Percentiles rank a stretch among this genome's conserved stretches.
phyloP scores from a whole-genome alignment of 2,329 filamentous ascomycete species.

The Trichoderma atroviride region DNA sequence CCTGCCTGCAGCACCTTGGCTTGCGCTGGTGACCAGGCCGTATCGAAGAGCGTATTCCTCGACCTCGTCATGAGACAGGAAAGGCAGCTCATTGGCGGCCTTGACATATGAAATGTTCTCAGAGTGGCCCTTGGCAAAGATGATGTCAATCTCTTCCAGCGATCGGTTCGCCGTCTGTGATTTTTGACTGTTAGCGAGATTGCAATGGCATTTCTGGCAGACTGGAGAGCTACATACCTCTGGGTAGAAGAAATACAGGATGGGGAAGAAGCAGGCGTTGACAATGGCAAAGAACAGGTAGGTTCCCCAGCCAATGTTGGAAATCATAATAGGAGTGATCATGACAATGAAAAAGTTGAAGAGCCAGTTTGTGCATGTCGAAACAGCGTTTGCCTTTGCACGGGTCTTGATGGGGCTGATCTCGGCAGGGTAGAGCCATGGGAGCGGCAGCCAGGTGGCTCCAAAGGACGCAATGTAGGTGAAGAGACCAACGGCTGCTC shows the following conservation, averaged over 20 bases:
- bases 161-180: slow-evolving; percentile 35
- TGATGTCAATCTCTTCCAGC: slow-evolving; percentile 60
- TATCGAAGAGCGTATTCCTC: slow-evolving; percentile 48
- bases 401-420: slow-evolving; percentile 55
- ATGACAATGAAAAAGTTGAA: slow-evolving; percentile 57
- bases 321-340: slow-evolving; percentile 52
- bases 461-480: slow-evolving; percentile 71
- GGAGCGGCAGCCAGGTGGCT: slow-evolving; percentile 65
- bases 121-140: slow-evolving; percentile 61
- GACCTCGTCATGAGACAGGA: slow-evolving; percentile 54
- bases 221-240: slow-evolving; percentile 42
- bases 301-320: slow-evolving; percentile 58
- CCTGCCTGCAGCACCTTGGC: slow-evolving; percentile 8
- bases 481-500: slow-evolving; percentile 55
- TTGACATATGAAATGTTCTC: slow-evolving; percentile 64
- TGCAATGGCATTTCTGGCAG: neutral
- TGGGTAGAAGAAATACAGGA: slow-evolving; percentile 52
- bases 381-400: slow-evolving; percentile 54
- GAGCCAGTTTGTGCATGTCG: slow-evolving; percentile 64
- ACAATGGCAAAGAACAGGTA: slow-evolving; percentile 51
- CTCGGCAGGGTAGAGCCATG: slow-evolving; percentile 61
- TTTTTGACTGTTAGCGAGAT: neutral
- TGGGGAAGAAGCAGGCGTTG: slow-evolving; percentile 43
- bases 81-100: slow-evolving; percentile 59
- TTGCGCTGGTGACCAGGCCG: slow-evolving; percentile 6